Evolutionary conservation across 441 rosid species (phyloP), one percentile per base, ranked within the genome.

Genomic region (Arabidopsis hybrid): DNA sequence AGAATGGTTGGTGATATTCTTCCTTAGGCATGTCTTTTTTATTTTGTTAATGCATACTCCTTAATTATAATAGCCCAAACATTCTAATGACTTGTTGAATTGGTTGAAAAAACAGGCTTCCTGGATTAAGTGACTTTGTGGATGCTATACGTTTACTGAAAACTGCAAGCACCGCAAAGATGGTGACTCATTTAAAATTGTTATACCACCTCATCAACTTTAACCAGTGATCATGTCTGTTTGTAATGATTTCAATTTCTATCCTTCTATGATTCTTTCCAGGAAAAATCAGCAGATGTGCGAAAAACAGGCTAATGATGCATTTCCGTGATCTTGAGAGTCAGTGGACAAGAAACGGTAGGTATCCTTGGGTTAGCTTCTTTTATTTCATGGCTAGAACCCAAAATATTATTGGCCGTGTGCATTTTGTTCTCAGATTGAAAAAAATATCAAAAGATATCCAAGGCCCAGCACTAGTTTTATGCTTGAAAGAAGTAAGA

Each of bases 221-320:
- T 11, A 40, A 4, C 6, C 13, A 40, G 5, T 11, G 13, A 40
- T 10, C 11, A 11, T 4, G 13, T 62, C 31, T 77, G 46, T 46
- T 59, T 75, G 53, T 46, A 34, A 67, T 58, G 36, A 70, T 60
- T 57, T 34, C 47, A 32, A 10, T 45, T 40, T 11, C 12, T 40
- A 4, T 40, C 0, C 45, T 40, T 62, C 65, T 69, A 14, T 55
- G 36, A 53, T 53, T 52, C 46, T 59, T 45, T 75, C 51, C 82
- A 96, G 98, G 97, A 90, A 79, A 93, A 93, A 81, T 93, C 96
- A 42, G 82, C 89, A 55, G 98, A 10, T 10, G 13, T 40, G 6
- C n/a, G 45, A 11, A 91, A 93, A 83, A 95, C 97, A 29, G 91
- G 96, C 6, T 97, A 96, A 81, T 87, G 89, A 65, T 91, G 97